Evolutionary conservation across 2,329 filamentous ascomycete genomes (phyloP).

Genomic region (Venturia aucupariae): DNA sequence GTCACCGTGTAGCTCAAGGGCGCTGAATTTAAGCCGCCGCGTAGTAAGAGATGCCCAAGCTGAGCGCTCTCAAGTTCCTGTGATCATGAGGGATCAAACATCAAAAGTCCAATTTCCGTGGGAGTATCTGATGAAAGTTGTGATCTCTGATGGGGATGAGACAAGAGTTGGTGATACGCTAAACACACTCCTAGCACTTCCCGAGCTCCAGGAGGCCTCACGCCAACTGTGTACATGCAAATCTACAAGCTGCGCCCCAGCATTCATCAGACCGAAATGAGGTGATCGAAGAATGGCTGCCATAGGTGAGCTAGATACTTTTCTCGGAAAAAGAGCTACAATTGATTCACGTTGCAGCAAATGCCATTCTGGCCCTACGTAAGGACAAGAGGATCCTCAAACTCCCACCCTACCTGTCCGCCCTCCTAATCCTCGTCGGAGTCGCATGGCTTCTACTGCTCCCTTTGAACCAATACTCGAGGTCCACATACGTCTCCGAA

Average conservation of each 20-base stretch:
- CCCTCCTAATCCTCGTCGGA: slow-evolving; percentile 75
- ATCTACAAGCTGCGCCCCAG: background rate
- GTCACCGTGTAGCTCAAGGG: too few species aligned
- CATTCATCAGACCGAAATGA: background rate
- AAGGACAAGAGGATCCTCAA: slow-evolving; percentile 74
- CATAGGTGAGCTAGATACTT: background rate
- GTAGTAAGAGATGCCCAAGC: background rate
- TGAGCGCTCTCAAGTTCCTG: background rate
- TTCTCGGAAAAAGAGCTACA: background rate
- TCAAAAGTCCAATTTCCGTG: background rate
- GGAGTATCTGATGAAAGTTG: background rate
- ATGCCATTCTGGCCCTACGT: slow-evolving; percentile 59
- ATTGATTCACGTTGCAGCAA: slow-evolving; percentile 21
- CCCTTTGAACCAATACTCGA: slow-evolving; percentile 82
- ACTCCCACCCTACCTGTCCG: slow-evolving; percentile 78
- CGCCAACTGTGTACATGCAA: background rate
- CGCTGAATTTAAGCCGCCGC: too few species aligned
- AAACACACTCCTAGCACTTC: background rate
- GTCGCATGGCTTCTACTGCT: slow-evolving; percentile 84
- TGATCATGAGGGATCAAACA: background rate
- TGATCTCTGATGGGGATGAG: background rate
- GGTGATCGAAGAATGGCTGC: background rate
- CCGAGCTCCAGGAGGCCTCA: background rate
- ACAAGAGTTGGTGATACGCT: background rate
- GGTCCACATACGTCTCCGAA: slow-evolving; percentile 91